Percentiles rank a stretch among this genome's conserved stretches.
These are phyloP conservation scores for Ustilaginoidea virens DNA, from an alignment of 2,329 filamentous ascomycete species.

Conservation along the genomic window DNA sequence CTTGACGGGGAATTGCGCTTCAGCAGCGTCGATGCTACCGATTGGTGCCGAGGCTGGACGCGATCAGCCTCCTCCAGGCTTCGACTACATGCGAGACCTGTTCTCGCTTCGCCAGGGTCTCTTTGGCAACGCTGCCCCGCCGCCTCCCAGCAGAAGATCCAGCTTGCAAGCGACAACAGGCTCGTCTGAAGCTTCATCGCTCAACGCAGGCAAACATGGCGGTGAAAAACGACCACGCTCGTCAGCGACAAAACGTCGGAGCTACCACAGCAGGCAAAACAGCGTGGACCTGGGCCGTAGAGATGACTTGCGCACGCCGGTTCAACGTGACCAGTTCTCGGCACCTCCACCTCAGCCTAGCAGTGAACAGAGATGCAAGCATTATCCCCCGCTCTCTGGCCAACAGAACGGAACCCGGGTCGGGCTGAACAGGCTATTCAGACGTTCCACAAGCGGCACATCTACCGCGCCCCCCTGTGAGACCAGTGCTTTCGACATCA, in stretches of 20 bases:
- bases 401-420: slow-evolving; percentile 27
- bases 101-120: slow-evolving; percentile 25
- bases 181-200: slow-evolving; percentile 10
- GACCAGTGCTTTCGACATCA: slow-evolving; percentile 1
- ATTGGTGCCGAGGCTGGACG: too few relatives aligned
- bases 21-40: too few relatives aligned
- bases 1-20: slow-evolving; percentile 27
- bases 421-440: slow-evolving; percentile 34
- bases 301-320: slow-evolving; percentile 11
- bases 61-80: slow-evolving; percentile 11
- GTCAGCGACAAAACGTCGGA: slow-evolving; percentile 9
- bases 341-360: slow-evolving; percentile 5
- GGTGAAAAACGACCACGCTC: not conserved
- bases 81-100: slow-evolving; percentile 30
- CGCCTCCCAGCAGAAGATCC: slow-evolving; percentile 35
- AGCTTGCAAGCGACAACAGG: slow-evolving; percentile 35
- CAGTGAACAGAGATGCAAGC: slow-evolving; percentile 20
- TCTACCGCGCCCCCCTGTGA: not conserved
- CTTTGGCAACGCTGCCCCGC: slow-evolving; percentile 25
- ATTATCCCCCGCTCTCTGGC: slow-evolving; percentile 35
- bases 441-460: slow-evolving; percentile 29
- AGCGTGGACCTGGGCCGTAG: slow-evolving; percentile 17
- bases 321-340: slow-evolving; percentile 9
- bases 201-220: slow-evolving; percentile 1
- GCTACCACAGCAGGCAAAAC: slow-evolving; percentile 9